These are phyloP conservation scores for Colletotrichum lindemuthianum DNA, from an alignment of 2,329 filamentous ascomycete species.

Conservation along the genomic window DNA sequence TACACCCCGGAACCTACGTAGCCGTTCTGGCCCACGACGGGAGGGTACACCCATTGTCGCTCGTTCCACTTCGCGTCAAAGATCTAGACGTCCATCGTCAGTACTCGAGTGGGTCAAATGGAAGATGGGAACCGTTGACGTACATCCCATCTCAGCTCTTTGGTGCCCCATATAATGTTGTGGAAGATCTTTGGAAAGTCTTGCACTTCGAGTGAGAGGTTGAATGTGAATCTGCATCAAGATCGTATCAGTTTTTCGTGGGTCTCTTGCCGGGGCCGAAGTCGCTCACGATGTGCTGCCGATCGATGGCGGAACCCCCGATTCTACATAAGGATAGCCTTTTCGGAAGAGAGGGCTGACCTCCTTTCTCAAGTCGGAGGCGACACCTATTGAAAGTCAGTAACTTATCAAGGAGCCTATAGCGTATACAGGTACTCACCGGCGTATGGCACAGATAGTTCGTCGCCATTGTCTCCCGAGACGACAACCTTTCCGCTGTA, in stretches of 20 bases:
- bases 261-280: background rate
- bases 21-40: constrained; percentile 47
- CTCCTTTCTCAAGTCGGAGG: constrained; percentile 37
- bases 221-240: constrained; percentile 61
- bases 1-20: constrained; percentile 53
- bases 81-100: constrained; percentile 39
- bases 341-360: constrained; percentile 32
- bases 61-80: constrained; percentile 52
- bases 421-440: constrained; percentile 23
- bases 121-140: background rate
- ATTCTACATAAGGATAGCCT: constrained; percentile 14
- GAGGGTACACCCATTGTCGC: constrained; percentile 54
- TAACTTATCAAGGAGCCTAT: background rate
- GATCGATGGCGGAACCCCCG: background rate
- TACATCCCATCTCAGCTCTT: constrained; percentile 39
- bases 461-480: constrained; percentile 44
- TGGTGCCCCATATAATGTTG: constrained; percentile 37
- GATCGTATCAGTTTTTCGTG: background rate
- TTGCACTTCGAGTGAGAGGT: constrained; percentile 64
- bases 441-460: constrained; percentile 47
- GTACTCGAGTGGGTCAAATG: background rate
- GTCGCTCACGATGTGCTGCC: constrained; percentile 15
- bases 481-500: constrained; percentile 48
- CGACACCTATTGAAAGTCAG: constrained; percentile 32
- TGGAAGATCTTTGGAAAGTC: constrained; percentile 37